These are phyloP conservation scores for Starmerella khaoyaiensis DNA, from an alignment of 805 yeast genomes.

Conservation along the genomic window DNA sequence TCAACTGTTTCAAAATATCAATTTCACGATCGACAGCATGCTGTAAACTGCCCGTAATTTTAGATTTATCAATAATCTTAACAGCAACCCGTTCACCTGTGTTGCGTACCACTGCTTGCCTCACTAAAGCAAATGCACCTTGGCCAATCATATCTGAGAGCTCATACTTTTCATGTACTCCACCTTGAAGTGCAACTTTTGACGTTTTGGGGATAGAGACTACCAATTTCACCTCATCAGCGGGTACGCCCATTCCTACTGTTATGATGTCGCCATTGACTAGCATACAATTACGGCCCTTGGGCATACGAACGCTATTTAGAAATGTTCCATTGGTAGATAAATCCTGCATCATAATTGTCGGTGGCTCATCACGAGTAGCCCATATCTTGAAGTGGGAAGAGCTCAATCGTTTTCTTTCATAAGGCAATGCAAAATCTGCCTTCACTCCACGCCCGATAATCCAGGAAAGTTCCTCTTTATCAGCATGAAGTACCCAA, in stretches of 20 bases:
- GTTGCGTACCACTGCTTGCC: constrained; percentile 72
- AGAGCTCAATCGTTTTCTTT: constrained; percentile 54
- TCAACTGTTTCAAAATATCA: constrained; percentile 58
- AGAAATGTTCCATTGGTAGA: constrained; percentile 91
- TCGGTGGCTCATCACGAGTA: constrained; percentile 36
- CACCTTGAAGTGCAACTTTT: constrained; percentile 31
- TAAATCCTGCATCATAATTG: constrained; percentile 51
- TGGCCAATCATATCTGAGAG: constrained; percentile 84
- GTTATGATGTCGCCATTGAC: constrained; percentile 89
- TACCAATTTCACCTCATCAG: constrained; percentile 45
- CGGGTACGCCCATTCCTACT: constrained; percentile 73
- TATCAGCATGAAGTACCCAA: constrained; percentile 14
- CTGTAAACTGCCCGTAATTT: constrained; percentile 62
- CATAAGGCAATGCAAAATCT: constrained; percentile 49
- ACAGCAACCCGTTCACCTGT: constrained; percentile 84
- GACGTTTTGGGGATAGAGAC: constrained; percentile 25
- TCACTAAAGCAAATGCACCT: constrained; percentile 97
- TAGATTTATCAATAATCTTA: constrained; percentile 73
- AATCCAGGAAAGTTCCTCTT: constrained; percentile 35
- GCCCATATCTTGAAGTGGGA: constrained; percentile 63
- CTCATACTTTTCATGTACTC: constrained; percentile 58
- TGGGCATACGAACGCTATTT: constrained; percentile 59
- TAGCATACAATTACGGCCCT: constrained; percentile 64
- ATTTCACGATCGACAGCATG: constrained; percentile 63
- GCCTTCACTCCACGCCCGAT: constrained; percentile 62